Conservation (phyloP, 805 yeast species). For the Scheffersomyces spartinae region DNA sequence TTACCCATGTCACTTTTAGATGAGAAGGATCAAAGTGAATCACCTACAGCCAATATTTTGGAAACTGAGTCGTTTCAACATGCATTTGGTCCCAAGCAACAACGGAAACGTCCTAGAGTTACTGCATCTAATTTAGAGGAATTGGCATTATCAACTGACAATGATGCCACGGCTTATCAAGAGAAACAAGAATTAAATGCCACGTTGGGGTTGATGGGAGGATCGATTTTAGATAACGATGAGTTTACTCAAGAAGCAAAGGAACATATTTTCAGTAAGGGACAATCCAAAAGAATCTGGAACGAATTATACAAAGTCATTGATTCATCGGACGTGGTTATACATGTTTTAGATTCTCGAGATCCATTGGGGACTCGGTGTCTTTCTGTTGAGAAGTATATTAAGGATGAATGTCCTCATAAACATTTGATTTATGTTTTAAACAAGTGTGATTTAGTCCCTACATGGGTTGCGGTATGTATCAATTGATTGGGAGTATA, state of each 20-base stretch:
- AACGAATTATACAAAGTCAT: conserved; percentile 93
- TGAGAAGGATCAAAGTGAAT: conserved; percentile 66
- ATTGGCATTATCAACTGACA: conserved; percentile 45
- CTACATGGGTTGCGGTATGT: conserved; percentile 99
- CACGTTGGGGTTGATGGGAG: conserved; percentile 75
- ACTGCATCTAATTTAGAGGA: conserved; percentile 75
- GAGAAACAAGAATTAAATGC: conserved; percentile 70
- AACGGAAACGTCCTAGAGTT: conserved; percentile 79
- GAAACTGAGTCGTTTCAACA: conserved; percentile 78
- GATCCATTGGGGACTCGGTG: conserved; percentile 97
- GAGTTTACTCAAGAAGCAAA: conserved; percentile 86
- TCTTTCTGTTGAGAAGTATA: conserved; percentile 81
- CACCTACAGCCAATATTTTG: conserved; percentile 69
- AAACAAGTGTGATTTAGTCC: conserved; percentile 96
- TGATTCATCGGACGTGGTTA: conserved; percentile 94
- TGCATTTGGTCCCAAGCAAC: conserved; percentile 92
- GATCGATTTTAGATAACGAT: conserved; percentile 45
- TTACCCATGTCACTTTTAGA: conserved; percentile 91
- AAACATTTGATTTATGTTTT: conserved; percentile 89
- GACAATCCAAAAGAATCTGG: conserved; percentile 98
- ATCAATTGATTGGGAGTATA: too few species aligned
- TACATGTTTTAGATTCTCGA: conserved; percentile 94
- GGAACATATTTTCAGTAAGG: conserved; percentile 91
- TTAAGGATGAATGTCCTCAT: conserved; percentile 89
- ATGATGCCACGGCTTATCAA: conserved; percentile 47